Conservation (phyloP, 78 protist species). For the Dictyostelium capitatum region DNA sequence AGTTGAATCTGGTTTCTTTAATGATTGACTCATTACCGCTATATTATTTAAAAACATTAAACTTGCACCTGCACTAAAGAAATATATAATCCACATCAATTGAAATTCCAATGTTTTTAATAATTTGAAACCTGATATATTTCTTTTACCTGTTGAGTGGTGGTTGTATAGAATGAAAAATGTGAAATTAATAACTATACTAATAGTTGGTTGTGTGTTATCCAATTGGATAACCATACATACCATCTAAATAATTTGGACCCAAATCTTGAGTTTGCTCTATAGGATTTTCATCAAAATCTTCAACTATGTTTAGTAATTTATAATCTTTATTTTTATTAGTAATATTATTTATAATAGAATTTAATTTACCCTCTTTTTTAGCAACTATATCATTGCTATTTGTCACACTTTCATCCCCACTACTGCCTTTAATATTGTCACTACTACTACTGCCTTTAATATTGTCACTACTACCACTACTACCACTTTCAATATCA, state of each 20-base stretch:
- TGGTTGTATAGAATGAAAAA: too few species aligned
- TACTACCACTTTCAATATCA: slow-evolving; percentile 1
- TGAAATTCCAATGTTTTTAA: slow-evolving; percentile 31
- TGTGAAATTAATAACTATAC: too few species aligned
- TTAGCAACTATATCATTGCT: background rate
- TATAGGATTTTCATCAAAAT: slow-evolving; percentile 9
- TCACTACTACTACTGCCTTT: background rate
- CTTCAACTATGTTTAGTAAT: slow-evolving; percentile 24
- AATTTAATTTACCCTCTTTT: slow-evolving; percentile 23
- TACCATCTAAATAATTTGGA: slow-evolving; percentile 37
- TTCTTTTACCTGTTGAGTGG: slow-evolving; percentile 52
- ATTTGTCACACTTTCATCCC: background rate
- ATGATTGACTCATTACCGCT: slow-evolving; percentile 20
- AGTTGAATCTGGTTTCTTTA: background rate
- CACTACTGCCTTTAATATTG: background rate
- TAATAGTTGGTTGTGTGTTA: too few species aligned
- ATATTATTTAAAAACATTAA: slow-evolving; percentile 76
- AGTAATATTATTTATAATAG: slow-evolving; percentile 12
- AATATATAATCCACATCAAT: slow-evolving; percentile 23
- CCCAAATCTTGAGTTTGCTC: background rate
- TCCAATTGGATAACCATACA: too few species aligned
- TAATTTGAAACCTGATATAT: slow-evolving; percentile 58
- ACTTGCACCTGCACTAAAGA: slow-evolving; percentile 64
- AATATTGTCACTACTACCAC: background rate
- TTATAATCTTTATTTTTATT: background rate